Base-by-base conservation (phyloP, 371 early-diverging fungal genomes). In the Mucor plumbeus region DNA sequence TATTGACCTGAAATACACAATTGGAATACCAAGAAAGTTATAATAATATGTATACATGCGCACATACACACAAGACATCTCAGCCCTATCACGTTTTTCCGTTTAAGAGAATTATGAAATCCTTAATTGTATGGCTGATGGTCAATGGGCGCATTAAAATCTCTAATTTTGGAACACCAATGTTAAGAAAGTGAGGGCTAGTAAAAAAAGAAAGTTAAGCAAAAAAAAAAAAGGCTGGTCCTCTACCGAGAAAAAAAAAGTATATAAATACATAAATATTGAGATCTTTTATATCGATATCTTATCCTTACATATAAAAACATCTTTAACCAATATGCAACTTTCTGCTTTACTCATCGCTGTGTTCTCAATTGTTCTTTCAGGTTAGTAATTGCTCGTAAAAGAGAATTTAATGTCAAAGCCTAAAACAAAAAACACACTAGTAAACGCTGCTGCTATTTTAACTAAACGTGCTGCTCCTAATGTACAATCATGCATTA, bases 391-490 rank as follows among this genome's bases (percentile, higher is more conserved):
- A 1, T n/a, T 6, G n/a, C 1, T 44, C 0, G 4, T 44, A 14
- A 15, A 6, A 11, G 9, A 44, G n/a, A 44, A 7, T 11, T 8
- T 14, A 7, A 38, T 38, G 38, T 38, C 38, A 44, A 15, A 44
- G 9, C 1, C 44, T 44, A 44, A 44, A 8, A 13, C 31, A 5
- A 13, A 14, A 35, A 9, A 11, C 38, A 26, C 26, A 26, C 26
- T 26, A 35, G 60, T 17, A 33, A 60, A 60, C 5, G 60, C 60
- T 44, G 60, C 60, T 60, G 60, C 60, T 3, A 17, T 60, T 9
- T 7, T 60, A 33, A n/a, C n/a, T 7, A 60, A 60, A 39, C 40
- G 60, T 41, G 60, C 60, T 11, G 33, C 38, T 48, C 48, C 61
- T 17, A 34, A 61, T 19, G 61, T 61, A 9, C 33, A 61, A 33